These are phyloP conservation scores for Lentinula raphanica DNA, from an alignment of 768 basidiomycete genomes.

Conservation along the genomic window DNA sequence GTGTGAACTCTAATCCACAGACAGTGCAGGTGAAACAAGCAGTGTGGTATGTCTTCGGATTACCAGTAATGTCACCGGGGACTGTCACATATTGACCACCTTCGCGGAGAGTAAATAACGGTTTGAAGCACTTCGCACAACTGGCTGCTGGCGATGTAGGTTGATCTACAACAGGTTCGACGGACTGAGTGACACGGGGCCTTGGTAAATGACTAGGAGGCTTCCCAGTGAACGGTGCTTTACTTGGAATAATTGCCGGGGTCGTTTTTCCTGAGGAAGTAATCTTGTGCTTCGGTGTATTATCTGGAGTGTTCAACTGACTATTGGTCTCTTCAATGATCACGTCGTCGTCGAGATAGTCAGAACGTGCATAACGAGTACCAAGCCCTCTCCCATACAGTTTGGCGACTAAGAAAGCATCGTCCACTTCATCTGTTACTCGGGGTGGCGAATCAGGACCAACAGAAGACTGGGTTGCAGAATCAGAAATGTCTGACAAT, in stretches of 20 bases:
- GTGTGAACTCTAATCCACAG: constrained; percentile 61
- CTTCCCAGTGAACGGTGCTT: neutral
- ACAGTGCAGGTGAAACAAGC: constrained; percentile 72
- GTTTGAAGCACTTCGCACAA: constrained; percentile 57
- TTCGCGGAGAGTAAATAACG: constrained; percentile 52
- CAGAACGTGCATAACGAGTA: constrained; percentile 18
- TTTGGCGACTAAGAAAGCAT: constrained; percentile 6
- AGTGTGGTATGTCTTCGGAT: constrained; percentile 62
- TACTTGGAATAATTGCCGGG: neutral
- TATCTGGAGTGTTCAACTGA: constrained; percentile 27
- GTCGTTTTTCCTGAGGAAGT: constrained; percentile 10
- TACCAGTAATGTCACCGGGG: constrained; percentile 44
- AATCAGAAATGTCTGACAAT: constrained; percentile 56
- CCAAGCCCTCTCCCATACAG: constrained; percentile 14
- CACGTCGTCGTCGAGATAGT: constrained; percentile 23
- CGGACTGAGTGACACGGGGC: neutral
- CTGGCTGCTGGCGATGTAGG: constrained; percentile 27
- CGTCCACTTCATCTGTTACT: constrained; percentile 17
- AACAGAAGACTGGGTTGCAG: constrained; percentile 47
- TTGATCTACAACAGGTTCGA: neutral
- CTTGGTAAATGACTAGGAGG: neutral
- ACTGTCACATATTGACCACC: constrained; percentile 70
- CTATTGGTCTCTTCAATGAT: constrained; percentile 27
- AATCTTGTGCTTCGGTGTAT: constrained; percentile 23
- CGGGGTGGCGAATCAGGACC: constrained; percentile 48